phyloP scores from a whole-genome alignment of 2,329 filamentous ascomycete species.

The Penicillium sclerotiorum region DNA sequence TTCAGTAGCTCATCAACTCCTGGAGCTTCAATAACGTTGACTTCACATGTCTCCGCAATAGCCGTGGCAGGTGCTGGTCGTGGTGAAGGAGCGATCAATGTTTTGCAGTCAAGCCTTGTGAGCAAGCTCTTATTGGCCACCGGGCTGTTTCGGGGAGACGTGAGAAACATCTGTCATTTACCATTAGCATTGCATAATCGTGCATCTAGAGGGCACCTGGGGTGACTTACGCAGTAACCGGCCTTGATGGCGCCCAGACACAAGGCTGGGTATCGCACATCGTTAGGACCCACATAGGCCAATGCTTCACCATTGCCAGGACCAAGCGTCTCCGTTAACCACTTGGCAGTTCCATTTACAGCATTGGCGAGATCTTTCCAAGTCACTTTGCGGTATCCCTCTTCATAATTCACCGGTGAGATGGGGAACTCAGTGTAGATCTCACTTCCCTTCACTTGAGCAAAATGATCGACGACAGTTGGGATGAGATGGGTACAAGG shows the following conservation, averaged over 20 bases:
- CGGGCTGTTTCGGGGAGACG: slow-evolving; percentile 43
- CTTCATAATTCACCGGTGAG: slow-evolving; percentile 27
- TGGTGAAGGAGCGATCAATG: slow-evolving; percentile 31
- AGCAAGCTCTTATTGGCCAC: slow-evolving; percentile 38
- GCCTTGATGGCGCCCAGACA: slow-evolving; percentile 42
- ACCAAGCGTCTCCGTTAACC: slow-evolving; percentile 32
- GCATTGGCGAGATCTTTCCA: slow-evolving; percentile 34
- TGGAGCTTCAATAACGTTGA: slow-evolving; percentile 29
- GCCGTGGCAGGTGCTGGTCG: slow-evolving; percentile 20
- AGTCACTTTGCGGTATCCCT: slow-evolving; percentile 35
- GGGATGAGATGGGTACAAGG: slow-evolving; percentile 29
- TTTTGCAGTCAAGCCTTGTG: slow-evolving; percentile 31
- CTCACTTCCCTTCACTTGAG: slow-evolving; percentile 29
- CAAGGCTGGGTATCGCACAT: slow-evolving; percentile 43
- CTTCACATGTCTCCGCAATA: slow-evolving; percentile 26
- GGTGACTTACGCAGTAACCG: slow-evolving; percentile 30
- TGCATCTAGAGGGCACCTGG: no score
- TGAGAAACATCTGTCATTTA: slow-evolving; percentile 33
- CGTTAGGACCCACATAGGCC: slow-evolving; percentile 46
- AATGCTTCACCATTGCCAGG: slow-evolving; percentile 35
- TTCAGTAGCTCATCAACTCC: slow-evolving; percentile 32
- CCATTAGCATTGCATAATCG: background rate
- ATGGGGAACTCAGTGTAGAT: slow-evolving; percentile 38
- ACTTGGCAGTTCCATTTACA: slow-evolving; percentile 22
- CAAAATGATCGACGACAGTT: slow-evolving; percentile 38